phyloP scores from a whole-genome alignment of 2,329 filamentous ascomycete species.

The Ceratocystis cubensis region DNA sequence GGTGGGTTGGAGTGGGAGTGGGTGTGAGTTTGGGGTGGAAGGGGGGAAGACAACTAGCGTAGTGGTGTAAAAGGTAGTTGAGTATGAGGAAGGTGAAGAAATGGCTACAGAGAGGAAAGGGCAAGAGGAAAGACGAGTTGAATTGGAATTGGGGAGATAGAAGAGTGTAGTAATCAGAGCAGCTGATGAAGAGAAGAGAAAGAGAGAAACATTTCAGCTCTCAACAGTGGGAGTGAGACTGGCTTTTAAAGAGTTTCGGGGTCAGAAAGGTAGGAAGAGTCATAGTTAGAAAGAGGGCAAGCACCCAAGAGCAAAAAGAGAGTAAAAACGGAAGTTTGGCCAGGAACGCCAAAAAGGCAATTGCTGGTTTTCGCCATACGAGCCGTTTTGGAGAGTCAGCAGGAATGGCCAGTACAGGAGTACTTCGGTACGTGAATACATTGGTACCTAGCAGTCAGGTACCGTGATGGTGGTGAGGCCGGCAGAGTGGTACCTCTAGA shows the following conservation, averaged over 20 bases:
- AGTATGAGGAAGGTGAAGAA: not conserved
- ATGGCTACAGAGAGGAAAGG: not conserved
- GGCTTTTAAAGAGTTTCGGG: slow-evolving; percentile 1
- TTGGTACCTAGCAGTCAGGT: not conserved
- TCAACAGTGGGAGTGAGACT: not conserved
- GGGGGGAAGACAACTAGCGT: not conserved
- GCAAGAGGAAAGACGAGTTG: not conserved
- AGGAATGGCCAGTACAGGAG: not conserved
- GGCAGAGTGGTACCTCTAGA: not conserved
- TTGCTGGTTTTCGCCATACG: not conserved
- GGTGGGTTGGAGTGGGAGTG: too few relatives aligned
- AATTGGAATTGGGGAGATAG: not conserved
- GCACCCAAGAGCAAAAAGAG: not conserved
- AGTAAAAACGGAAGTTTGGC: not conserved
- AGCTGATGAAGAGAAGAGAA: not conserved
- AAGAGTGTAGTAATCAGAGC: not conserved
- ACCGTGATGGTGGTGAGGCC: not conserved
- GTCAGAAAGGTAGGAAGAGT: not conserved
- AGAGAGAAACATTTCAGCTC: not conserved
- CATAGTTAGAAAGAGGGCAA: not conserved
- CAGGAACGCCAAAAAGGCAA: not conserved
- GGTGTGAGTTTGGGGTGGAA: too few relatives aligned
- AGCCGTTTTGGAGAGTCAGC: slow-evolving; percentile 4
- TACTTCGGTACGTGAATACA: too few relatives aligned
- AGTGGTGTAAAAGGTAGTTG: not conserved